Percentiles rank a stretch among this genome's conserved stretches.
Conservation (phyloP, 2,329 filamentous ascomycete species). For the Ophiobolus disseminans region DNA sequence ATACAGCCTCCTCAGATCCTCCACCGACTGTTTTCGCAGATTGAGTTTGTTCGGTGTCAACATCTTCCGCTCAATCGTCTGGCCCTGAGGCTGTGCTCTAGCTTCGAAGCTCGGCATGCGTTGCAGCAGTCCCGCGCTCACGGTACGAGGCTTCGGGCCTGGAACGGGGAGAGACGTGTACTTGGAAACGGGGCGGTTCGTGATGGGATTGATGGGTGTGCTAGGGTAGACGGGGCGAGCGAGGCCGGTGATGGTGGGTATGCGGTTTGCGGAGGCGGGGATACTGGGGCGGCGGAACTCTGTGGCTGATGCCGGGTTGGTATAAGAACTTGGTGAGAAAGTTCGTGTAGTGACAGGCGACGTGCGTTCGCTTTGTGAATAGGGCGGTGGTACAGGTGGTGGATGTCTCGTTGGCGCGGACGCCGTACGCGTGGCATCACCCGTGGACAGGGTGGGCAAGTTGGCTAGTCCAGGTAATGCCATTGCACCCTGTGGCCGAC, state of each 20-base stretch:
- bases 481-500: conserved; percentile 19
- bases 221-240: conserved; percentile 45
- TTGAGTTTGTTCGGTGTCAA: conserved; percentile 48
- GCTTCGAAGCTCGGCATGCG: conserved; percentile 56
- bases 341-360: conserved; percentile 24
- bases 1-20: conserved; percentile 56
- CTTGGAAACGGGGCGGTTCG: conserved; percentile 36
- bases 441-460: conserved; percentile 12
- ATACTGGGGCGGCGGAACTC: conserved; percentile 42
- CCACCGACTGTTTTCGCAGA: conserved; percentile 55
- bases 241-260: conserved; percentile 46
- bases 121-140: conserved; percentile 53
- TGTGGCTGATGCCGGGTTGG: conserved; percentile 15
- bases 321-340: conserved; percentile 22
- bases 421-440: not conserved
- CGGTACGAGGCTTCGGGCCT: conserved; percentile 38
- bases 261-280: conserved; percentile 36
- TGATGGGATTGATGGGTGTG: conserved; percentile 26
- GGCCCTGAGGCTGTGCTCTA: conserved; percentile 18
- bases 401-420: conserved; percentile 7
- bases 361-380: conserved; percentile 20
- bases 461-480: conserved; percentile 26
- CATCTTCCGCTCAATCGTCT: conserved; percentile 19
- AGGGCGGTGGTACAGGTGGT: conserved; percentile 1
- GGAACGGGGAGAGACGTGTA: conserved; percentile 41